These are phyloP conservation scores for Tolypocladium endophyticum DNA, from an alignment of 2,329 filamentous ascomycete genomes.

Conservation along the genomic window DNA sequence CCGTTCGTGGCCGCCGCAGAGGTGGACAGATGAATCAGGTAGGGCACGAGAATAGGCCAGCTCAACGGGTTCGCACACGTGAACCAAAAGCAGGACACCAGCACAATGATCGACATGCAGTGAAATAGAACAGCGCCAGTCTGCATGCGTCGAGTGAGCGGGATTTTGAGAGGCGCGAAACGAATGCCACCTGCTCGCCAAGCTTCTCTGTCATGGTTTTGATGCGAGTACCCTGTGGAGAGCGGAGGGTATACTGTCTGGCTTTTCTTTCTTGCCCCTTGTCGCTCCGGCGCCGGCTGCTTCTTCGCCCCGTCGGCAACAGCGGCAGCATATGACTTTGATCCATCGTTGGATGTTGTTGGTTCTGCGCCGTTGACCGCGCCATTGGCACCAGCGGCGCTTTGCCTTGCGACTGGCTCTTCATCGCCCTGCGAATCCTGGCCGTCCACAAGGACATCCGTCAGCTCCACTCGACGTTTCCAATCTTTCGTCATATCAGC, in stretches of 20 bases:
- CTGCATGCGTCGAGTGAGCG: conserved; percentile 60
- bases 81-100: conserved; percentile 77
- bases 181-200: conserved; percentile 49
- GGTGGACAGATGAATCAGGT: conserved; percentile 73
- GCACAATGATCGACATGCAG: conserved; percentile 58
- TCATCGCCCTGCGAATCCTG: background rate
- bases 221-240: conserved; percentile 7
- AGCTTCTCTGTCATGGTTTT: conserved; percentile 15
- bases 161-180: conserved; percentile 73
- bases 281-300: background rate
- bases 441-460: background rate
- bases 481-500: background rate
- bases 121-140: conserved; percentile 70
- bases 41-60: conserved; percentile 70
- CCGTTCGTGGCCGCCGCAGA: conserved; percentile 71
- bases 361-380: background rate
- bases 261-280: background rate
- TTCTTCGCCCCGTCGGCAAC: conserved; percentile 5
- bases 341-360: background rate
- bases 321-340: conserved; percentile 11
- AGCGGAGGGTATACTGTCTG: conserved; percentile 17
- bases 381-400: background rate
- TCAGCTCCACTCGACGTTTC: background rate
- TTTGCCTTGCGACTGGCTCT: background rate
- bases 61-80: conserved; percentile 83